Conservation (phyloP, 495 filamentous ascomycete genomes). For the Hypoxylon trugodes region DNA sequence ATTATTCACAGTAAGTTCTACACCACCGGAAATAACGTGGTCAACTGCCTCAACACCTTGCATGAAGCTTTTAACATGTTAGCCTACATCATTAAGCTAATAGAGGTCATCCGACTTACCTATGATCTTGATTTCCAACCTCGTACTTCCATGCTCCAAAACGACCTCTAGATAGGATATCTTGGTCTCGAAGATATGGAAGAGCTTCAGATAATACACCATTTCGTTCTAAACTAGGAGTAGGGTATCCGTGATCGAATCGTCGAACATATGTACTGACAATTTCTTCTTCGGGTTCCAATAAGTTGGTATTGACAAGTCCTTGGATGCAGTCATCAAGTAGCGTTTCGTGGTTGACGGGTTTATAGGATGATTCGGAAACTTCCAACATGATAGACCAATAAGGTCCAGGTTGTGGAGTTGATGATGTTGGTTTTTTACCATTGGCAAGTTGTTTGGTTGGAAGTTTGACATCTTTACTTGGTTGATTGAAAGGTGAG, state of each 20-base stretch:
- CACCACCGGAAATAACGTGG: neutral
- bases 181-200: slow-evolving; percentile 86
- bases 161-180: slow-evolving; percentile 93
- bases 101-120: too few species aligned
- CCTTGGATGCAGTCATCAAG: slow-evolving; percentile 92
- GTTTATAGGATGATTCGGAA: slow-evolving; percentile 95
- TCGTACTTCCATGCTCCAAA: slow-evolving; percentile 99
- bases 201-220: slow-evolving; percentile 91
- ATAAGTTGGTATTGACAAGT: slow-evolving; percentile 96
- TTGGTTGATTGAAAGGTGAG: slow-evolving; percentile 96
- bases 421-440: slow-evolving; percentile 71
- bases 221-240: slow-evolving; percentile 92
- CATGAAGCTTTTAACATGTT: too few species aligned
- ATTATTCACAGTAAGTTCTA: slow-evolving; percentile 37
- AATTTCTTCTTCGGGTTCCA: slow-evolving; percentile 89
- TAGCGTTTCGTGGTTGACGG: slow-evolving; percentile 82
- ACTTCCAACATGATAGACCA: slow-evolving; percentile 99
- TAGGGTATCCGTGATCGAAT: slow-evolving; percentile 99
- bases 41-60: too few species aligned
- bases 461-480: slow-evolving; percentile 80
- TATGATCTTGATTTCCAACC: slow-evolving; percentile 94
- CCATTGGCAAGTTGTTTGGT: slow-evolving; percentile 87
- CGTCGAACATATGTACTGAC: slow-evolving; percentile 97
- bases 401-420: slow-evolving; percentile 87
- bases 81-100: too few species aligned